A percentile compares a stretch with the other conserved stretches of the same genome.
These are phyloP conservation scores for Auricularia sp. DNA, from an alignment of 768 basidiomycete species.

Conservation along the genomic window DNA sequence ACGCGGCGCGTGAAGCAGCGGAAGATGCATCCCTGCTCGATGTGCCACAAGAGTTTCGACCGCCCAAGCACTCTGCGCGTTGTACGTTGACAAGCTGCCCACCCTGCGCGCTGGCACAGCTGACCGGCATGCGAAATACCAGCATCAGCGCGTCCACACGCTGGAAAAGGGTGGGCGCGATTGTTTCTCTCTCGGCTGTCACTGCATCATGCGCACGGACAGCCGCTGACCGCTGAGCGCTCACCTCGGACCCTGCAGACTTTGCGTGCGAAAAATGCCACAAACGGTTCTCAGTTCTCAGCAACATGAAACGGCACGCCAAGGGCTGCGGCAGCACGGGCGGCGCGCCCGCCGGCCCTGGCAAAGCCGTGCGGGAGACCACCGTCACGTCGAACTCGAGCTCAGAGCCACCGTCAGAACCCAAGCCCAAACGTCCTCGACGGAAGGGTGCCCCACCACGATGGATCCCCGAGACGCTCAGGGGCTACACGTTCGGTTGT, in stretches of 20 bases:
- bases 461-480: not conserved
- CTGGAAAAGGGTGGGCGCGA: not conserved
- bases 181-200: not conserved
- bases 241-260: not conserved
- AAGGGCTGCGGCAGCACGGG: not conserved
- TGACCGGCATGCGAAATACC: not conserved
- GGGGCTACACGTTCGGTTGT: not conserved
- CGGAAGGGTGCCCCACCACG: not conserved
- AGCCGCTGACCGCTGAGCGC: no score
- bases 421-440: not conserved
- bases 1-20: not conserved
- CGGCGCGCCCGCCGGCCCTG: not conserved
- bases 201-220: not conserved
- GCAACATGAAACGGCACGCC: not conserved
- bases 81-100: not conserved
- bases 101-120: not conserved
- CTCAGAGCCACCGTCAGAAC: not conserved
- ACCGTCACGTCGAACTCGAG: no score
- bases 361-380: no score
- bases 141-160: not conserved
- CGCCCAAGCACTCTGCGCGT: not conserved
- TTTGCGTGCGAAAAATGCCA: not conserved
- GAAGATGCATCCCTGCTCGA: not conserved
- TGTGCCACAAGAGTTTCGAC: not conserved
- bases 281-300: not conserved